Conservation (phyloP, 2,329 filamentous ascomycete species). For the Plenodomus tracheiphilus region DNA sequence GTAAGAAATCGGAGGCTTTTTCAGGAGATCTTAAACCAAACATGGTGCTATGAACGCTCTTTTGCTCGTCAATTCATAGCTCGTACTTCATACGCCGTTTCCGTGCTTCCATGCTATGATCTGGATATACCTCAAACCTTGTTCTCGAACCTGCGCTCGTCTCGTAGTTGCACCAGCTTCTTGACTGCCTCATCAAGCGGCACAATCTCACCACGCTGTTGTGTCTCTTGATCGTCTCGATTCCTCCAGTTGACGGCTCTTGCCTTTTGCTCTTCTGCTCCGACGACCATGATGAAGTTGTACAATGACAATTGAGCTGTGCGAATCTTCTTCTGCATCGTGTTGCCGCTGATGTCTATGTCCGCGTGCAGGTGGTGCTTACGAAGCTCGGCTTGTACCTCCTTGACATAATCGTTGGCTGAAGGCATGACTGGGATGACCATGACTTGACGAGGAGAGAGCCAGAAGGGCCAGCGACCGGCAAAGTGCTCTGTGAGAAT, state of each 20-base stretch:
- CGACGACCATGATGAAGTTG: slow-evolving; percentile 79
- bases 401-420: slow-evolving; percentile 71
- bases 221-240: slow-evolving; percentile 64
- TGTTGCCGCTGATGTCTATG: slow-evolving; percentile 74
- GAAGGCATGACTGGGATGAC: slow-evolving; percentile 77
- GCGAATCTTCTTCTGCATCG: slow-evolving; percentile 87
- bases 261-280: slow-evolving; percentile 63
- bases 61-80: neutral
- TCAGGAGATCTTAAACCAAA: neutral
- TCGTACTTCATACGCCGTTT: neutral
- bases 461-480: slow-evolving; percentile 89
- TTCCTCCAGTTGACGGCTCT: slow-evolving; percentile 67
- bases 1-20: neutral
- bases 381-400: slow-evolving; percentile 71
- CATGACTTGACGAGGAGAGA: slow-evolving; percentile 79
- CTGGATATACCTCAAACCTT: slow-evolving; percentile 16
- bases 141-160: slow-evolving; percentile 47
- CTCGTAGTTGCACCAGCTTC: slow-evolving; percentile 54
- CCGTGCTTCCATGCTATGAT: neutral
- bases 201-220: slow-evolving; percentile 64
- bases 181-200: slow-evolving; percentile 62
- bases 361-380: slow-evolving; percentile 71
- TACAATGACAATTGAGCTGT: slow-evolving; percentile 79
- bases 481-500: slow-evolving; percentile 84
- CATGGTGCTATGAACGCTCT: neutral